A percentile compares a stretch with the other conserved stretches of the same genome.
Conservation (phyloP, 1,284 basidiomycete species). For the Earliella scabrosa region DNA sequence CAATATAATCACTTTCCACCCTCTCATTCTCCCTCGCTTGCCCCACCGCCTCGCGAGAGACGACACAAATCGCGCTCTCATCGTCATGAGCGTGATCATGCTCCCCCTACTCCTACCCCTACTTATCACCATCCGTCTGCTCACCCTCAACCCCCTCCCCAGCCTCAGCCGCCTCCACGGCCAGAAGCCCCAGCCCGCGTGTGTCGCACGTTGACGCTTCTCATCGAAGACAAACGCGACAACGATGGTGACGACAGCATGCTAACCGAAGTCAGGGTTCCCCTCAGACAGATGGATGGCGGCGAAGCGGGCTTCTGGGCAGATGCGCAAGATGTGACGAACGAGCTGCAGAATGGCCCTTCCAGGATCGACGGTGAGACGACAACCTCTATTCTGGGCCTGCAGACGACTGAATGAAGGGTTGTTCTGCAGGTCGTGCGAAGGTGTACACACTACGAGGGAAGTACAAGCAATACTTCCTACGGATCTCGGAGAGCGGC, state of each 20-base stretch:
- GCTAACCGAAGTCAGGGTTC: constrained; percentile 67
- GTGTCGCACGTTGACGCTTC: constrained; percentile 58
- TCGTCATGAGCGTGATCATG: background rate
- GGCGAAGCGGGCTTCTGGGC: constrained; percentile 67
- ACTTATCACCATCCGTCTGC: background rate
- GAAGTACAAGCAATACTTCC: constrained; percentile 70
- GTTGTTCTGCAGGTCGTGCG: constrained; percentile 66
- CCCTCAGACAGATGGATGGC: constrained; percentile 49
- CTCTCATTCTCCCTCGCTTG: constrained; percentile 2
- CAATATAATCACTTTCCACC: constrained; percentile 3
- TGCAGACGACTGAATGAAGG: background rate
- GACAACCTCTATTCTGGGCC: background rate
- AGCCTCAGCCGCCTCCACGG: background rate
- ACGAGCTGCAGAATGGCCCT: constrained; percentile 61
- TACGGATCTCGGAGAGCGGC: constrained; percentile 57
- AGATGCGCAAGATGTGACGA: constrained; percentile 63
- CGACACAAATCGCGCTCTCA: constrained; percentile 18
- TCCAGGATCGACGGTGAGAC: constrained; percentile 66
- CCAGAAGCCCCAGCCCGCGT: constrained; percentile 4
- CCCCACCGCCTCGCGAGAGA: constrained; percentile 8
- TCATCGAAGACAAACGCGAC: constrained; percentile 64
- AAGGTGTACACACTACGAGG: constrained; percentile 71
- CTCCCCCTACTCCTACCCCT: too few species aligned
- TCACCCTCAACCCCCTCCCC: background rate
- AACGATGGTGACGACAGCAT: constrained; percentile 52